Evolutionary conservation across 371 early-diverging fungal genomes (phyloP), one percentile per base, ranked within the genome.

Genomic region (Syncephalis plumigaleata): DNA sequence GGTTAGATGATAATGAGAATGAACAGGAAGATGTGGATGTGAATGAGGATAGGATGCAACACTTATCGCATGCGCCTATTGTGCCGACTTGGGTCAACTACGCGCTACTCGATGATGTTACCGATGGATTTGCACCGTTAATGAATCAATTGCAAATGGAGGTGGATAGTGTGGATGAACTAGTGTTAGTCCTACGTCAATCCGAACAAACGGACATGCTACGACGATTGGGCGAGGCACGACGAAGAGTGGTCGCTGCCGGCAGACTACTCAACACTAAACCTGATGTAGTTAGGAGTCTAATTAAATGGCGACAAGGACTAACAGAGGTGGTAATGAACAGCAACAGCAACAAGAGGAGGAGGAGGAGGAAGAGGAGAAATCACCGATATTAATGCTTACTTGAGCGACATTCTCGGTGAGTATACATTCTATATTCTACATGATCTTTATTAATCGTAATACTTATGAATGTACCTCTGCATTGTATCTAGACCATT

Each of bases 351-450:
- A 16, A 40, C 9, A 40, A 40, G 40, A 20, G 11, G 16, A 21
- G 15, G n/a, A 21, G 15, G 18, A 40, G 4, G 16, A 21, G 4
- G n/a, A 9, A 37, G 9, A 11, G 37, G n/a, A 37, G 37, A 37
- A 37, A 58, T 54, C 39, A 71, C 56, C n/a, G 78, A 77, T 49
- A 73, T 73, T 3, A 57, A 66, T 0, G 58, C 75, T 1, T 94
- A 91, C 58, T 61, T 94, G 38, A 86, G 87, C 8, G 97, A 95
- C 58, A 90, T 94, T 51, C 85, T 89, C 63, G 77, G 72, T 70
- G 64, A 42, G 39, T 5, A 8, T 25, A 9, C 37, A n/a, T n/a
- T n/a, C n/a, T n/a, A n/a, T n/a, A n/a, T n/a, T n/a, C n/a, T n/a
- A n/a, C n/a, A n/a, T 22, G 16, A 11, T 3, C n/a, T 26, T n/a